A percentile compares a stretch with the other conserved stretches of the same genome.
Evolutionary conservation across 1,139 yeast genomes (phyloP).

Genomic region (Geotrichum bryndzae): DNA sequence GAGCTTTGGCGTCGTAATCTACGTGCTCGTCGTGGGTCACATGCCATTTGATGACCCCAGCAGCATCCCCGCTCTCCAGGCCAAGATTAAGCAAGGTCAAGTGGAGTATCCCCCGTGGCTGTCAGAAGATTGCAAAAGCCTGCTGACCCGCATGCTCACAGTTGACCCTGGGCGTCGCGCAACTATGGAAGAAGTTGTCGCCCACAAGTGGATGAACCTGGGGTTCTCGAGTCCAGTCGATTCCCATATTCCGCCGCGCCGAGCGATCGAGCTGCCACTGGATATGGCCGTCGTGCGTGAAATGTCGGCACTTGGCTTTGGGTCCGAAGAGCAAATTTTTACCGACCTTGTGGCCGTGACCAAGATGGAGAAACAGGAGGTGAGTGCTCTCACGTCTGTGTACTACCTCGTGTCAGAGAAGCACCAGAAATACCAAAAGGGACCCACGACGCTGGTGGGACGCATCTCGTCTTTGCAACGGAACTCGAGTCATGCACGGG

Average conservation of each 20-base stretch:
- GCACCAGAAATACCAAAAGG: constrained; percentile 58
- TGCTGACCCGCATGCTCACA: constrained; percentile 82
- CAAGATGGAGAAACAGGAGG: background rate
- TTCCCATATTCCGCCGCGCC: constrained; percentile 67
- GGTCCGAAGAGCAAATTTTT: constrained; percentile 52
- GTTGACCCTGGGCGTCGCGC: constrained; percentile 85
- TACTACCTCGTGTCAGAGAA: constrained; percentile 80
- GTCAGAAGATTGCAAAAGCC: constrained; percentile 72
- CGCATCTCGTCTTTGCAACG: background rate
- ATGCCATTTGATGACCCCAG: background rate
- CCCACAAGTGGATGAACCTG: constrained; percentile 91
- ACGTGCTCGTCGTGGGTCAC: constrained; percentile 5
- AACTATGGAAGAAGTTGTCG: constrained; percentile 64
- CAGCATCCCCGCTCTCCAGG: constrained; percentile 77
- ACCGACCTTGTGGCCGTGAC: constrained; percentile 45
- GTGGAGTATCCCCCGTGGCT: constrained; percentile 86
- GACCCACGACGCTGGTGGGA: background rate
- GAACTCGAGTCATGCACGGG: background rate
- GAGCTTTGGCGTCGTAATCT: constrained; percentile 18
- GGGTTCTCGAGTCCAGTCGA: constrained; percentile 75
- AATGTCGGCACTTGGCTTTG: constrained; percentile 76
- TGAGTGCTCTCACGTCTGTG: constrained; percentile 59
- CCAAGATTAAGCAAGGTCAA: constrained; percentile 84
- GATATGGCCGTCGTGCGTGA: constrained; percentile 65
- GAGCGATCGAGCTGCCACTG: constrained; percentile 68